phyloP scores from a whole-genome alignment of 2,329 filamentous ascomycete genomes.

The Cladophialophora carrionii region DNA sequence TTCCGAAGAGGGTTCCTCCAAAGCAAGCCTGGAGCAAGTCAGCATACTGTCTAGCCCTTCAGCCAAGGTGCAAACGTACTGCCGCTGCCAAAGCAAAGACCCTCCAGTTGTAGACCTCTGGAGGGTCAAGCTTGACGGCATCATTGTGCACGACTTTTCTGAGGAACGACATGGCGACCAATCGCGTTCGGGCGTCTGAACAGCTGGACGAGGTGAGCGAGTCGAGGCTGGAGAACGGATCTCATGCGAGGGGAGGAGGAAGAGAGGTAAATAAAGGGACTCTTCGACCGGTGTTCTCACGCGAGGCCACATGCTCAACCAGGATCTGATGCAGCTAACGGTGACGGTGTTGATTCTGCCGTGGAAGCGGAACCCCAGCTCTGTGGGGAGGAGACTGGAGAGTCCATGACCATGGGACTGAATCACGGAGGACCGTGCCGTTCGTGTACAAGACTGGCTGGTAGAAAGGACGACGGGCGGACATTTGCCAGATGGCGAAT shows the following conservation, averaged over 20 bases:
- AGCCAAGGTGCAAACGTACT: slow-evolving; percentile 41
- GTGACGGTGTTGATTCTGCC: slow-evolving; percentile 3
- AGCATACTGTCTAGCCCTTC: not conserved
- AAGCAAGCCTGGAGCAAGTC: slow-evolving; percentile 58
- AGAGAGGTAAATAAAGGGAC: slow-evolving; percentile 12
- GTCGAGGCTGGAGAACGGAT: slow-evolving; percentile 2
- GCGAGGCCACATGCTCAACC: slow-evolving; percentile 20
- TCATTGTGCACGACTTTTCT: slow-evolving; percentile 67
- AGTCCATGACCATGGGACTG: slow-evolving; percentile 18
- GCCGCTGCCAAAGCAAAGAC: slow-evolving; percentile 67
- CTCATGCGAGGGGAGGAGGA: slow-evolving; percentile 1
- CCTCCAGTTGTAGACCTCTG: slow-evolving; percentile 71
- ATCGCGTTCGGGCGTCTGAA: not conserved
- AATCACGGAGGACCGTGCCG: not conserved
- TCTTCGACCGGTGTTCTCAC: slow-evolving; percentile 12
- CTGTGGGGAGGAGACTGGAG: slow-evolving; percentile 9
- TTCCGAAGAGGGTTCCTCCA: slow-evolving; percentile 69
- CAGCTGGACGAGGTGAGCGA: not conserved
- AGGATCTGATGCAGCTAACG: slow-evolving; percentile 13
- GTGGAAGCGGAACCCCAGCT: slow-evolving; percentile 25
- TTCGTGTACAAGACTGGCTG: slow-evolving; percentile 3
- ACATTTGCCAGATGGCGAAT: slow-evolving; percentile 25
- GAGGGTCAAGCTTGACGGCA: slow-evolving; percentile 69
- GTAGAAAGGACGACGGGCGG: slow-evolving; percentile 6
- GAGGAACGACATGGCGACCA: slow-evolving; percentile 48